Conservation (phyloP, 2,329 filamentous ascomycete species). For the Arthroderma sp. region DNA sequence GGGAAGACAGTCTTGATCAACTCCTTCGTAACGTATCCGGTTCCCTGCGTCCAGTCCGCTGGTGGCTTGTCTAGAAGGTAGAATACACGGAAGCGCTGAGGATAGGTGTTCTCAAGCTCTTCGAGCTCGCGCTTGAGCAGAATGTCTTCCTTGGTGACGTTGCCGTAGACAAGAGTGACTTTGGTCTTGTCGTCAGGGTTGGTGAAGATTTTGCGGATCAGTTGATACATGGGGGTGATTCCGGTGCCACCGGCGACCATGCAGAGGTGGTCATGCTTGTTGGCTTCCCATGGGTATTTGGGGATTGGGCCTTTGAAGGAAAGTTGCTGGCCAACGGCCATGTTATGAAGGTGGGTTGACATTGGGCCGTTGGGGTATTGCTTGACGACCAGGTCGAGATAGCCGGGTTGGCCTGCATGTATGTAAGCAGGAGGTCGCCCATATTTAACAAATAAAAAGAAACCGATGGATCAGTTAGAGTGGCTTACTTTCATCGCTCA, state of each 20-base stretch:
- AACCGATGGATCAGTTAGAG: neutral
- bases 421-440: conserved; percentile 4
- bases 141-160: conserved; percentile 80
- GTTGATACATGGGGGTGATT: conserved; percentile 97
- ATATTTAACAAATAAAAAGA: neutral
- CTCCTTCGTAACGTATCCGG: conserved; percentile 78
- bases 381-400: conserved; percentile 83
- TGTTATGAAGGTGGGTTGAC: conserved; percentile 74
- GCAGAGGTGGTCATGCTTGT: conserved; percentile 74
- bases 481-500: conserved; percentile 61
- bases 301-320: conserved; percentile 91
- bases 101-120: conserved; percentile 85
- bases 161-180: conserved; percentile 89
- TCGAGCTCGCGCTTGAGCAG: conserved; percentile 75
- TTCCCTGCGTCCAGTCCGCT: conserved; percentile 60
- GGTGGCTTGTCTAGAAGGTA: conserved; percentile 81
- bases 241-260: conserved; percentile 83
- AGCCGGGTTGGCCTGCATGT: conserved; percentile 55
- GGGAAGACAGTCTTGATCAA: conserved; percentile 89
- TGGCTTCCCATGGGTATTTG: conserved; percentile 78
- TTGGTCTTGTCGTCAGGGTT: conserved; percentile 96
- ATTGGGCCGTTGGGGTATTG: conserved; percentile 81
- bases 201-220: conserved; percentile 80
- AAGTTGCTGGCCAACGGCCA: conserved; percentile 69
- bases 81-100: conserved; percentile 87